Base-by-base conservation (phyloP, 192 early-diverging fungal genomes). In the Dimargaris cristalligena region DNA sequence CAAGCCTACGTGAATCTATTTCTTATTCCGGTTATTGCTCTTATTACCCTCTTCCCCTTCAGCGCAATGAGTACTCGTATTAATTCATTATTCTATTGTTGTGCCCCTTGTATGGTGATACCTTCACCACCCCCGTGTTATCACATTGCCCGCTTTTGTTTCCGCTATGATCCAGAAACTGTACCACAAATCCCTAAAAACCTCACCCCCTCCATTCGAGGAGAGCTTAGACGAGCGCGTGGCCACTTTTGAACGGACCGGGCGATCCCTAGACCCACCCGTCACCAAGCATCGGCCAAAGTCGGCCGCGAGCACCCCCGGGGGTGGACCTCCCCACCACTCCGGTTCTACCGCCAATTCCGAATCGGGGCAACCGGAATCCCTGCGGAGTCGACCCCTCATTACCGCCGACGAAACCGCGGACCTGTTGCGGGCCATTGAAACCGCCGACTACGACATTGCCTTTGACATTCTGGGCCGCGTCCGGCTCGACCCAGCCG, bases 401-500 rank as follows among this genome's bases (percentile, higher is more conserved):
- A 48, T 48, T 48, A 48, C 23, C 23, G 22, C 9, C 10, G n/a
- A 6, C 4, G 47, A 48, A 4, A 6, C 4, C 4, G 14, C 4
- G 47, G 54, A 56, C 4, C 54, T 56, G 29, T 34, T 56, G 54
- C 29, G 2, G 2, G 54, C 54, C 28, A 56, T 56, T 33, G 54
- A 56, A 56, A 0, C 30, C 54, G 54, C 54, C 16, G 54, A 56
- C 18, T 56, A 56, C 14, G 54, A 56, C 31, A 23, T 56, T 2
- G 30, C 54, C 9, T 56, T 56, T 33, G 16, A 34, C 29, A 33
- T 56, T 4, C 14, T 56, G 34, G 54, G 34, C 54, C 16, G 29
- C 11, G 54, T 56, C 9, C 20, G 23, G 18, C 31, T 56, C 16
- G 54, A 56, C 31, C 54, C 54, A 34, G 11, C 76, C 65, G 67